Base-by-base conservation (phyloP, 2,329 filamentous ascomycete genomes). In the Beauveria sp. region DNA sequence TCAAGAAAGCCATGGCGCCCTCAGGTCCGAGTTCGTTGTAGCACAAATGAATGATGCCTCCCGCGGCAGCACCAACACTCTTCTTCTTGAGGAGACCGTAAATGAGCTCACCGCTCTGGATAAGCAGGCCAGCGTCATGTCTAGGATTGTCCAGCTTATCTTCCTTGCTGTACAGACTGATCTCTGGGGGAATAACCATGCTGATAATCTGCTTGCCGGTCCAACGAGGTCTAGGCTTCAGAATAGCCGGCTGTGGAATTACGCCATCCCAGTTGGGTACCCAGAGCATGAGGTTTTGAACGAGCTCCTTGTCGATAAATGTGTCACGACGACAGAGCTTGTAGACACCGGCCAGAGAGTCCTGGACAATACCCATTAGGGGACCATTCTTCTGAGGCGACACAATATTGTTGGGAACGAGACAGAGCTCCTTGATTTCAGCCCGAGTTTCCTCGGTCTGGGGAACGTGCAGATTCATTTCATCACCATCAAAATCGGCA, bases 391-490 rank as follows among this genome's bases (percentile, higher is more conserved):
- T 88, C 76, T 99, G 95, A 5, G 95, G 95, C 2, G 96, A 99
- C 10, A 99, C 96, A 70, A 99, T 98, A 75, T 99, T 97, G 69
- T 95, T 84, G 0, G 95, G 95, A n/a, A 99, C 95, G 83, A 98
- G 89, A 74, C 93, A 98, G 16, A 99, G 84, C 73, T 98, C 89
- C 74, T 87, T 91, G 68, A 99, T 86, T 75, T 99, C 95, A 51
- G 96, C 92, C 64, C 95, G 89, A 40, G 96, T 96, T 76, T 99
- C 96, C 72, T 99, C 93, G 43, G 90, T 95, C 72, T 99, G 95
- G 4, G 95, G 96, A 58, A 99, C 96, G 83, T 99, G 95, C 78
- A 99, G 86, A 73, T 99, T 99, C 95, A 99, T 99, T 77, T 99
- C 95, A 74, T 99, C 95, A 78, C 95, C 95, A 72, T 99, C 95